Base-by-base conservation (phyloP, 2,329 filamentous ascomycete genomes). In the Cladosporium halotolerans region DNA sequence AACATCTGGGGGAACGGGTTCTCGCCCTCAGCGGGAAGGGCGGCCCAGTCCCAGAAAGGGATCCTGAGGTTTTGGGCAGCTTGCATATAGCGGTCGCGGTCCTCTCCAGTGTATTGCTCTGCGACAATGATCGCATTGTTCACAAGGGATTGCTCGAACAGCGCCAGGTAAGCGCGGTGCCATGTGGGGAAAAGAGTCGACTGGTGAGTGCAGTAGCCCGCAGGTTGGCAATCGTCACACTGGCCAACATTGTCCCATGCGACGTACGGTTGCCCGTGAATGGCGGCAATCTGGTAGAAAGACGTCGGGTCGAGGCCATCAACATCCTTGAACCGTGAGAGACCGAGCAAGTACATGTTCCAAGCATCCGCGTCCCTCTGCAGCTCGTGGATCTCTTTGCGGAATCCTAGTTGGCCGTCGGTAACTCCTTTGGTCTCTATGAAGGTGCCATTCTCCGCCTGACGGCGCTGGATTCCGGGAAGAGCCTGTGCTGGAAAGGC, bases 1-100 rank as follows among this genome's bases (percentile, higher is more conserved):
- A 65, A 49, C 28, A 61, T 56, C 10, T 45, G 33, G n/a, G 57
- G 57, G 47, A 58, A 46, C 8, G 45, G 39, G 19, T 56, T 43
- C 28, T 45, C 49, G 33, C 39, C 50, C 23, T 48, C 33, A 9
- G 48, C 44, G 19, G 57, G 53, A 14, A 44, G 36, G 1, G 43
- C 44, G 28, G 57, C 54, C 57, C 63, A 66, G 45, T 66, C 63
- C 60, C 62, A 66, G 58, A 60, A 66, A 13, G 63, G 63, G 52
- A 60, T 58, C 10, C 63, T 57, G 36, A 64, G 52, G 7, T 47
- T 40, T 23, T 57, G 51, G 16, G 63, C 63, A 33, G 60, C 62
- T 16, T 48, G 42, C 57, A 59, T 62, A 38, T 55, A 48, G 33
- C 45, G 34, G 36, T 53, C 41, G 32, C 40, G 28, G 31, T 52